These are phyloP conservation scores for Pistacia vera DNA, from an alignment of 345 rosid species.

Conservation along the genomic window DNA sequence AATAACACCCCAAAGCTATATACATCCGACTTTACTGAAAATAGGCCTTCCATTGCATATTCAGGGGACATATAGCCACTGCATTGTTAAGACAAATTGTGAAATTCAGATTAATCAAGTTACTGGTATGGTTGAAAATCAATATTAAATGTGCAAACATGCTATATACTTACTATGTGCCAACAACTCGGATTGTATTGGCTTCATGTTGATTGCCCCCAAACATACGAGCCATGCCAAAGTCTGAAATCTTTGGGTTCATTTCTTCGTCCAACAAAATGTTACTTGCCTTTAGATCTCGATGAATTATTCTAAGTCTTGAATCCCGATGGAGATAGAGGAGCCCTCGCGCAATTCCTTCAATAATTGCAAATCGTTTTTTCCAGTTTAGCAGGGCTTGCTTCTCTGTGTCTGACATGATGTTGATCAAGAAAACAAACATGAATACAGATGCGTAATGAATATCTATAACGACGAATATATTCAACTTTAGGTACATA, in stretches of 20 bases:
- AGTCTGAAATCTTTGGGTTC: conserved; percentile 79
- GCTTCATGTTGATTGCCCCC: conserved; percentile 55
- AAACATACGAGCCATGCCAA: conserved; percentile 73
- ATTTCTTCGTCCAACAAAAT: conserved; percentile 73
- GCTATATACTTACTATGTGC: conserved; percentile 56
- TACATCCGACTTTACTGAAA: conserved; percentile 77
- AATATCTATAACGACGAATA: not conserved
- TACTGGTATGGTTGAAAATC: not conserved
- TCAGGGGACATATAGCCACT: conserved; percentile 84
- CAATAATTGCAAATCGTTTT: conserved; percentile 54
- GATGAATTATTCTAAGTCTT: conserved; percentile 68
- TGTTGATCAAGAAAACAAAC: conserved; percentile 3
- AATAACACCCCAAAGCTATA: conserved; percentile 74
- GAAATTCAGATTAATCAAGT: not conserved
- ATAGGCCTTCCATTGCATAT: conserved; percentile 83
- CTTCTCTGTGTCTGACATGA: conserved; percentile 44
- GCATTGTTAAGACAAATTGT: conserved; percentile 13
- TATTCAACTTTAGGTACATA: conserved; percentile 24
- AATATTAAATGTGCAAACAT: not conserved
- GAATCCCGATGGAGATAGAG: conserved; percentile 76
- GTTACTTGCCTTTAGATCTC: conserved; percentile 72
- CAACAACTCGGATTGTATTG: conserved; percentile 57
- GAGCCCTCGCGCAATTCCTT: conserved; percentile 79
- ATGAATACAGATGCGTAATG: not conserved
- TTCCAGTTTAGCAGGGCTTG: conserved; percentile 52